Evolutionary conservation across 2,329 filamentous ascomycete species (phyloP).

Genomic region (Aspergillus sp.): DNA sequence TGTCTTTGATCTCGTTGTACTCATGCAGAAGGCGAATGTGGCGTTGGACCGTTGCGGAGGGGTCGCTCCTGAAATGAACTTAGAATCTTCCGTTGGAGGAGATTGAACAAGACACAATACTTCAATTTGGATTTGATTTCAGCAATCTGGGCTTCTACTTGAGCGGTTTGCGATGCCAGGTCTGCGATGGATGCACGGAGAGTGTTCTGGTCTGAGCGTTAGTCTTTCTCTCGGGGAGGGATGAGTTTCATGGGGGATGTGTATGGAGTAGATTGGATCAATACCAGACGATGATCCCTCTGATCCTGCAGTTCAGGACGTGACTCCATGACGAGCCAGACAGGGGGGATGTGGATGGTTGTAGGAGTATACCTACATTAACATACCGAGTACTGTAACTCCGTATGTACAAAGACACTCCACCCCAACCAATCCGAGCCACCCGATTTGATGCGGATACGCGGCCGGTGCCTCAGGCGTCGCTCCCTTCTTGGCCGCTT

Average conservation of each 20-base stretch:
- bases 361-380: background rate
- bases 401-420: no score
- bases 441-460: slow-evolving; percentile 5
- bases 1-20: slow-evolving; percentile 71
- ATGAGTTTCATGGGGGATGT: no score
- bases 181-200: slow-evolving; percentile 29
- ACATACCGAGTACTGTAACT: no score
- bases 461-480: background rate
- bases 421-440: slow-evolving; percentile 7
- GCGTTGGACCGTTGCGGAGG: slow-evolving; percentile 56
- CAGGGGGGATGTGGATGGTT: background rate
- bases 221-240: slow-evolving; percentile 8
- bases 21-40: slow-evolving; percentile 66
- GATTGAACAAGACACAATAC: slow-evolving; percentile 18
- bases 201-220: slow-evolving; percentile 17
- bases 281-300: slow-evolving; percentile 28
- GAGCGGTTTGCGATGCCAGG: slow-evolving; percentile 49
- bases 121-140: slow-evolving; percentile 36
- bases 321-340: background rate
- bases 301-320: slow-evolving; percentile 15
- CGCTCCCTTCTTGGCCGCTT: background rate
- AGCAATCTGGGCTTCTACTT: slow-evolving; percentile 35
- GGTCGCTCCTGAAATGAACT: slow-evolving; percentile 31
- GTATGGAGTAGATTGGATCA: no score
- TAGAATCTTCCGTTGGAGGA: background rate